Evolutionary conservation across 169 alveolate species (phyloP).

Genomic region (Pseudocohnilembus persalinus): DNA sequence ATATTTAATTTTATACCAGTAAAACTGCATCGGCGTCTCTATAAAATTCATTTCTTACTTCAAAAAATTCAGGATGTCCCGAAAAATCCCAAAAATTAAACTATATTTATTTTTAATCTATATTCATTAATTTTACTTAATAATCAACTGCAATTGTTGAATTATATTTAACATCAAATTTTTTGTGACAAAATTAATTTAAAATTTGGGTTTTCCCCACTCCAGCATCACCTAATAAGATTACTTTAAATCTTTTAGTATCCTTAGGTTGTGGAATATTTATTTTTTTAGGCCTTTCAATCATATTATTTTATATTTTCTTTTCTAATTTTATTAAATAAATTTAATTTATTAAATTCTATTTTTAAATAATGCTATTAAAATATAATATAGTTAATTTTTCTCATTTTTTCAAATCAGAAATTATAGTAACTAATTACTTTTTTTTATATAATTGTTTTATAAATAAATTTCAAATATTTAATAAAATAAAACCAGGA

Average conservation of each 20-base stretch:
- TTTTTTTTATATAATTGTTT: too few species aligned
- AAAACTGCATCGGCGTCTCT: slow-evolving; percentile 36
- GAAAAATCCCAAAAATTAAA: slow-evolving; percentile 46
- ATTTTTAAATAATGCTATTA: too few species aligned
- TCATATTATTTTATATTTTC: too few species aligned
- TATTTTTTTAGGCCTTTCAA: slow-evolving; percentile 23
- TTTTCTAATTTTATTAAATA: too few species aligned
- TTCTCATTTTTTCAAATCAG: too few species aligned
- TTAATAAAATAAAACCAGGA: too few species aligned
- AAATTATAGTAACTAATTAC: too few species aligned
- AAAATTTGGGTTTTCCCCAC: slow-evolving; percentile 55
- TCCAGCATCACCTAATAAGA: slow-evolving; percentile 55
- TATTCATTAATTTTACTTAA: slow-evolving; percentile 41
- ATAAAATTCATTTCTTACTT: slow-evolving; percentile 49
- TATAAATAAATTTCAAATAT: too few species aligned
- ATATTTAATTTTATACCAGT: too few species aligned
- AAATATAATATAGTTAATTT: too few species aligned
- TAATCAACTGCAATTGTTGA: slow-evolving; percentile 57
- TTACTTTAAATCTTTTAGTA: slow-evolving; percentile 32
- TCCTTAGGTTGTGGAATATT: slow-evolving; percentile 34
- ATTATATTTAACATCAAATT: slow-evolving; percentile 41
- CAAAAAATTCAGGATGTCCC: slow-evolving; percentile 47
- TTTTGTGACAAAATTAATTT: slow-evolving; percentile 36
- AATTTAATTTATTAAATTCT: too few species aligned
- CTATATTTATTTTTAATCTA: slow-evolving; percentile 22